Evolutionary conservation across 2,329 filamentous ascomycete genomes (phyloP), one percentile per base, ranked within the genome.

Genomic region (Monosporascus cannonballus): DNA sequence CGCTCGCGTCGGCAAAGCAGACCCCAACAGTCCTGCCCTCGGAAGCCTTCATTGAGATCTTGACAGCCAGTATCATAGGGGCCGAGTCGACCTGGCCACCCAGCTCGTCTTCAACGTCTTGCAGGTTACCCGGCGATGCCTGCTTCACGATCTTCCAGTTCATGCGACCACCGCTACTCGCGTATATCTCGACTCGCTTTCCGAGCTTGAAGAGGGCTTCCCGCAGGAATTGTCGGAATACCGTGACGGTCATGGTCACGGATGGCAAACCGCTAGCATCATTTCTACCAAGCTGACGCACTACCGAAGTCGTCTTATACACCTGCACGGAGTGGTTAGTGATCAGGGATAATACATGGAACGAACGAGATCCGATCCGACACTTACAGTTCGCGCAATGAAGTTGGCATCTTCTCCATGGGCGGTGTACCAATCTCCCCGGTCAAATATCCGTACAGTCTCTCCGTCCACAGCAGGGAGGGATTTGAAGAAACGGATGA

Each of bases 1-100:
- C 93, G 60, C 90, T 96, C 1, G 95, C 94, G 75, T 99, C 94
- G 7, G 94, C 95, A 67, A 99, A 99, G 72, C 94, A 97, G 5
- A 99, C 93, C 8, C 94, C 94, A 0, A 99, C 87, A 59, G 82
- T 89, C 46, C 94, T 81, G 6, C 87, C 89, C 68, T 97, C 93
- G 0, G 81, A 82, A 1, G 90, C 89, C 67, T 89, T 95, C n/a
- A 90, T 84, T 0, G 89, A 88, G 24, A 97, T 86, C 70, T 96
- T 97, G 66, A 99, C 90, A 0, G 94, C 90, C 39, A 99, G 78
- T 47, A 99, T 96, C 69, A 97, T 95, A 17, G 94, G 95, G 0
- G 94, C 90, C 2, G 89, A 85, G 61, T 96, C 92, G 51, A 96
- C 83, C 61, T 92, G 85, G 38, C 87, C 79, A 11, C 92, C 93